Conservation (phyloP, 306 rosid genomes). For the Begonia fuchsioides region DNA sequence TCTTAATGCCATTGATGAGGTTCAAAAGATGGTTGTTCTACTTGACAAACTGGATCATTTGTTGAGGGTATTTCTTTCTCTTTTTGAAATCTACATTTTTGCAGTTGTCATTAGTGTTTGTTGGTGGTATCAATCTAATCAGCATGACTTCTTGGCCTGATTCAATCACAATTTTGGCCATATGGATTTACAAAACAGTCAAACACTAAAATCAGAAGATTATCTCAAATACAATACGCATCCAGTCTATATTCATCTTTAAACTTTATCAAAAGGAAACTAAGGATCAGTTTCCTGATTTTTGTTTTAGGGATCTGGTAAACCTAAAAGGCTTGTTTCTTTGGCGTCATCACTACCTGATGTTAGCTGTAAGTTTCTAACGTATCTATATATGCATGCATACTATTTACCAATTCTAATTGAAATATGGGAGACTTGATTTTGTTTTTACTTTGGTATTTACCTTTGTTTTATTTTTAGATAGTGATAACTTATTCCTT, state of each 20-base stretch:
- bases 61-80: conserved; percentile 39
- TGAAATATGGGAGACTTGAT: too few relatives aligned
- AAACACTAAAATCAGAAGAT: not conserved
- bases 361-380: conserved; percentile 41
- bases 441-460: too few relatives aligned
- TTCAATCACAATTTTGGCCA: not conserved
- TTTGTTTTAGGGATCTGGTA: conserved; percentile 48
- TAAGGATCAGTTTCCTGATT: conserved; percentile 6
- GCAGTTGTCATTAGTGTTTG: not conserved
- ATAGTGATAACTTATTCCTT: conserved; percentile 14
- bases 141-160: not conserved
- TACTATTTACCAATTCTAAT: not conserved
- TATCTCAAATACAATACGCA: not conserved
- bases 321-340: conserved; percentile 45
- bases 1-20: conserved; percentile 68
- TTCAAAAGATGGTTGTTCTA: conserved; percentile 63
- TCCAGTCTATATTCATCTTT: not conserved
- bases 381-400: not conserved
- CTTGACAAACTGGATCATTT: conserved; percentile 72
- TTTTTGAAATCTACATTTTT: conserved; percentile 2
- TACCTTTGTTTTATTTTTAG: not conserved
- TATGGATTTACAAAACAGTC: not conserved
- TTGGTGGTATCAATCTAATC: too few relatives aligned
- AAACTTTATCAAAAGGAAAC: not conserved
- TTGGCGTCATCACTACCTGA: conserved; percentile 43